Evolutionary conservation across 2,329 filamentous ascomycete genomes (phyloP).

Genomic region (Cercospora zeina): DNA sequence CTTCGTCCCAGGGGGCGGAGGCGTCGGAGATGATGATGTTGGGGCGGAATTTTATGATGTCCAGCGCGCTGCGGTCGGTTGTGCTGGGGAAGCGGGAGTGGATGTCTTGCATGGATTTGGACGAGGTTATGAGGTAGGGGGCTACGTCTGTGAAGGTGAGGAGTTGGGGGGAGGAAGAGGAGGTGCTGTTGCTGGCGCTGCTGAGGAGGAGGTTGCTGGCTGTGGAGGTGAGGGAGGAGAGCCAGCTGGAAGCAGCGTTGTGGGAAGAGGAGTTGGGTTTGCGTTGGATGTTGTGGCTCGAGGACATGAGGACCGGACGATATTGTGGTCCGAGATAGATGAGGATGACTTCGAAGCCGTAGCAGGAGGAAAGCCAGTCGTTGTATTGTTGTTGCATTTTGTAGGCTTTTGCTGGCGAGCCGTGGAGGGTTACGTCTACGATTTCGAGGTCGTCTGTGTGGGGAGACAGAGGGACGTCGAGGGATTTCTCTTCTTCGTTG

Average conservation of each 20-base stretch:
- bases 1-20: slow-evolving; percentile 47
- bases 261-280: slow-evolving; percentile 1
- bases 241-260: slow-evolving; percentile 35
- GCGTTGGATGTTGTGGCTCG: slow-evolving; percentile 19
- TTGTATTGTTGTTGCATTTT: slow-evolving; percentile 47
- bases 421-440: slow-evolving; percentile 49
- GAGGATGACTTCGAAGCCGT: slow-evolving; percentile 48
- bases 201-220: slow-evolving; percentile 26
- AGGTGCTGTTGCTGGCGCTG: background rate
- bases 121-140: slow-evolving; percentile 70
- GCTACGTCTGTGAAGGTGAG: slow-evolving; percentile 73
- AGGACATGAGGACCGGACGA: slow-evolving; percentile 46
- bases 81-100: slow-evolving; percentile 46
- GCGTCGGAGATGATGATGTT: slow-evolving; percentile 50
- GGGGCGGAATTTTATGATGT: slow-evolving; percentile 51
- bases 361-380: slow-evolving; percentile 48
- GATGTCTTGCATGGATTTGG: slow-evolving; percentile 68
- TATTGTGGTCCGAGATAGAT: slow-evolving; percentile 48
- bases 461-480: slow-evolving; percentile 47
- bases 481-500: slow-evolving; percentile 30
- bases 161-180: slow-evolving; percentile 33
- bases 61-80: slow-evolving; percentile 30
- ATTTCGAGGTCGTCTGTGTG: slow-evolving; percentile 40
- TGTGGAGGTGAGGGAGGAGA: slow-evolving; percentile 35
- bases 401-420: slow-evolving; percentile 46